Percentiles rank a stretch among this genome's conserved stretches.
These are phyloP conservation scores for Alliaria petiolata DNA, from an alignment of 345 rosid genomes.

Conservation along the genomic window DNA sequence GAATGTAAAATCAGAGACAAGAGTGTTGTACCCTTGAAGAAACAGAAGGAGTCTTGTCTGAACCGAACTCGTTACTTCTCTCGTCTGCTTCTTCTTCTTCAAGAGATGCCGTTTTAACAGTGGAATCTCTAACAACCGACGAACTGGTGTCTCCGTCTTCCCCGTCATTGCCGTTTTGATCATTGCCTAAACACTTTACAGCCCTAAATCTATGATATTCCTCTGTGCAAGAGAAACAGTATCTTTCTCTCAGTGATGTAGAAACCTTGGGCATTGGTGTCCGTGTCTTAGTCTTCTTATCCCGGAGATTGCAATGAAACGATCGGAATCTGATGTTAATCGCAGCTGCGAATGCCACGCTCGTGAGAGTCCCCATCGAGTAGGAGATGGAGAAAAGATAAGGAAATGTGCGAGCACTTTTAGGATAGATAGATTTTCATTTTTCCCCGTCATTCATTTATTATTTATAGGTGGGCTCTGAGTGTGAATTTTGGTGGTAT, in stretches of 20 bases:
- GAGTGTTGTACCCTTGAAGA: conserved; percentile 49
- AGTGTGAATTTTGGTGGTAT: too few species aligned
- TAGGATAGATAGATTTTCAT: too few species aligned
- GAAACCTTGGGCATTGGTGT: conserved; percentile 14
- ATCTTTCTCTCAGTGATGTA: conserved; percentile 2
- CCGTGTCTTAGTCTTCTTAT: conserved; percentile 18
- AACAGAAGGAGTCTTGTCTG: conserved; percentile 48
- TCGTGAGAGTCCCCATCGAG: conserved; percentile 66
- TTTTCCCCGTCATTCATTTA: too few species aligned
- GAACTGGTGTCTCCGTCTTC: conserved; percentile 29
- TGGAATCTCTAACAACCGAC: conserved; percentile 34
- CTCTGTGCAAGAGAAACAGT: conserved; percentile 31
- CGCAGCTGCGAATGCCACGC: conserved; percentile 43
- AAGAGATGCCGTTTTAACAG: conserved; percentile 35
- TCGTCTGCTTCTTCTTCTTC: conserved; percentile 48
- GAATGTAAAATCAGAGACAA: neutral
- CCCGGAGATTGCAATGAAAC: conserved; percentile 12
- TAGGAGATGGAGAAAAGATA: conserved; percentile 4
- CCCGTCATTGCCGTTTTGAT: conserved; percentile 18
- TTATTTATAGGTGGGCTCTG: too few species aligned
- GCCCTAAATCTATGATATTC: conserved; percentile 20
- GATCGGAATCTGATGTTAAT: conserved; percentile 39
- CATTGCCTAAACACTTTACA: conserved; percentile 43
- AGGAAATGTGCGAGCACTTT: neutral
- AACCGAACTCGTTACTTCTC: conserved; percentile 38